Conservation (phyloP, 176 grass and related monocot genomes). For the Juncus effusus region DNA sequence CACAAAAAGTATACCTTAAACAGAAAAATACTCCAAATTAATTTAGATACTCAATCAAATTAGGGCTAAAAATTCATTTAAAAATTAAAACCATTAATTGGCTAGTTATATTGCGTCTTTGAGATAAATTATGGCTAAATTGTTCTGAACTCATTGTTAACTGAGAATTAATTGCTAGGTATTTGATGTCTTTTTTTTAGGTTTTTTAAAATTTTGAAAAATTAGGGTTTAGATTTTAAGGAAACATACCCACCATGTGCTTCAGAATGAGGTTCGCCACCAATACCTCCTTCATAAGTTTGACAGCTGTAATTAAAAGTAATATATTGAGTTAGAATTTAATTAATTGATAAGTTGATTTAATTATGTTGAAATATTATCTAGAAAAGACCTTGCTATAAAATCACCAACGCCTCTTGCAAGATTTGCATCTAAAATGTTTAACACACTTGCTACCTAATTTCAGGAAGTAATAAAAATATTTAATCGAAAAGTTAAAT, state of each 20-base stretch:
- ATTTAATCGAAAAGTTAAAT: conserved; percentile 25
- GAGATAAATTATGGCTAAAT: too few species aligned
- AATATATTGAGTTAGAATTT: conserved; percentile 23
- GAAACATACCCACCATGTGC: conserved; percentile 98
- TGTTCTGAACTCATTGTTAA: too few species aligned
- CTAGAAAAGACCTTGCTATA: conserved; percentile 60
- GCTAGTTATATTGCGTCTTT: too few species aligned
- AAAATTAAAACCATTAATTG: too few species aligned
- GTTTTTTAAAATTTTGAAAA: too few species aligned
- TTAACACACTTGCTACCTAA: conserved; percentile 90
- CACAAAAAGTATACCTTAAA: conserved; percentile 93
- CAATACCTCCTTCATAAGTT: conserved; percentile 98
- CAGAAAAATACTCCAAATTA: conserved; percentile 21
- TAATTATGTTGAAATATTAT: background rate
- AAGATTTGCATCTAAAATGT: conserved; percentile 70
- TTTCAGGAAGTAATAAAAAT: conserved; percentile 28
- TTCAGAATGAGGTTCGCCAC: conserved; percentile 90
- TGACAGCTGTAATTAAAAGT: conserved; percentile 55
- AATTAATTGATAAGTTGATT: conserved; percentile 25
- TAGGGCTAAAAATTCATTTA: too few species aligned
- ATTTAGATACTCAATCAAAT: conserved; percentile 8
- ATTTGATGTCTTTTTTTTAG: too few species aligned
- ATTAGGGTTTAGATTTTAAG: background rate
- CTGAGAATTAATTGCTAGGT: too few species aligned
- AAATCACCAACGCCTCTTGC: conserved; percentile 64